Conservation (phyloP, 2,329 filamentous ascomycete species). For the Pezicula radicicola region DNA sequence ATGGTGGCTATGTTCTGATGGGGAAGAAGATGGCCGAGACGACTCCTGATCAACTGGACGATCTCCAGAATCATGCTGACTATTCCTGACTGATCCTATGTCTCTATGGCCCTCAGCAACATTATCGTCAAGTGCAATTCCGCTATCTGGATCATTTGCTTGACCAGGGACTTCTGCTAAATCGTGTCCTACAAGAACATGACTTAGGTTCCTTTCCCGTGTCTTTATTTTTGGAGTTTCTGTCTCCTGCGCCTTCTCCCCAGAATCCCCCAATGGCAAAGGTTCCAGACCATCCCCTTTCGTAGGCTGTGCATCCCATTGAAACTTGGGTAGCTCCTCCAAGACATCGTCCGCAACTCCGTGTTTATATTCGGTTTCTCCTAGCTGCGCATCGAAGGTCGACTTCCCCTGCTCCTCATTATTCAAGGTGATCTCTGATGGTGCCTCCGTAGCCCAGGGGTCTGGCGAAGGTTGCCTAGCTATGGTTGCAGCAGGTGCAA, state of each 20-base stretch:
- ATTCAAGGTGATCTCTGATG: background rate
- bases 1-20: conserved; percentile 25
- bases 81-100: background rate
- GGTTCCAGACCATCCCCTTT: too few species aligned
- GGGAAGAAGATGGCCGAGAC: conserved; percentile 24
- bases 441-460: conserved; percentile 20
- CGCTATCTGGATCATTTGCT: background rate
- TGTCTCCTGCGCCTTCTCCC: too few species aligned
- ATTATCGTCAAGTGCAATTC: background rate
- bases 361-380: background rate
- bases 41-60: conserved; percentile 13
- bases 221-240: background rate
- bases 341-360: too few species aligned
- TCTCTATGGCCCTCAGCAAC: background rate
- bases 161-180: background rate
- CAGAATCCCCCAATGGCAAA: too few species aligned
- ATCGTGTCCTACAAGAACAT: background rate
- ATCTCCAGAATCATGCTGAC: conserved; percentile 5
- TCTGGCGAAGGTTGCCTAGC: conserved; percentile 22
- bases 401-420: background rate
- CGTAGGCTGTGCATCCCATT: too few species aligned
- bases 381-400: background rate
- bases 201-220: background rate
- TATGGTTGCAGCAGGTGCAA: conserved; percentile 8
- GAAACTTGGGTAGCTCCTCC: too few species aligned